phyloP scores from a whole-genome alignment of 257 asterid species.

The Verbena officinalis region DNA sequence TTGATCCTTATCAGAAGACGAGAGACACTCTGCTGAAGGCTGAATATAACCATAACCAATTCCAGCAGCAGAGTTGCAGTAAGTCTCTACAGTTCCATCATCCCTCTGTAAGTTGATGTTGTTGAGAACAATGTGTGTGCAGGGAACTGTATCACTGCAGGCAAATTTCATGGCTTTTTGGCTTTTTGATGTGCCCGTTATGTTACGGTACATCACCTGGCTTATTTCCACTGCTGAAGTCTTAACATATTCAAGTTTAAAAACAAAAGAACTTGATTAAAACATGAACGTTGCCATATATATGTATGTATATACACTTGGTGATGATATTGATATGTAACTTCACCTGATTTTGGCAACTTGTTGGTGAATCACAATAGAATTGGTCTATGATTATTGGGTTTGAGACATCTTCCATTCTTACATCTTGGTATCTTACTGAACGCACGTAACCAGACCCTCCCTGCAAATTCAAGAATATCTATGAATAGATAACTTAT shows the following conservation, averaged over 20 bases:
- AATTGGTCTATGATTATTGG: slow-evolving; percentile 92
- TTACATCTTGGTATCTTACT: slow-evolving; percentile 67
- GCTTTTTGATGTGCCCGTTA: slow-evolving; percentile 76
- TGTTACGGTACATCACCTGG: slow-evolving; percentile 72
- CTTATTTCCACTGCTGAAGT: slow-evolving; percentile 81
- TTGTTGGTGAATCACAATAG: slow-evolving; percentile 76
- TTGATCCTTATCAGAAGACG: slow-evolving; percentile 49
- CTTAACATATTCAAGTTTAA: slow-evolving; percentile 33
- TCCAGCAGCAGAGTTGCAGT: slow-evolving; percentile 87
- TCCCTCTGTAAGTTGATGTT: slow-evolving; percentile 65
- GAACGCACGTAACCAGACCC: slow-evolving; percentile 74
- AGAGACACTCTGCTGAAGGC: slow-evolving; percentile 82
- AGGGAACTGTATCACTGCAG: slow-evolving; percentile 87
- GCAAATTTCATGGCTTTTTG: slow-evolving; percentile 78
- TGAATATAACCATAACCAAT: slow-evolving; percentile 64
- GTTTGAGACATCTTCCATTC: slow-evolving; percentile 74
- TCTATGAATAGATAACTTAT: background rate
- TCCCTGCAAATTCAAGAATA: slow-evolving; percentile 53
- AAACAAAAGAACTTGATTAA: background rate
- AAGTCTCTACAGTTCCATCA: slow-evolving; percentile 82
- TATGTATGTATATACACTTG: background rate
- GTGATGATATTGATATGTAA: background rate
- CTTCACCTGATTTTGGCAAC: slow-evolving; percentile 70
- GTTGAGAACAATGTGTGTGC: slow-evolving; percentile 76
- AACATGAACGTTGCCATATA: too few species aligned